A percentile compares a stretch with the other conserved stretches of the same genome.
phyloP scores from a whole-genome alignment of 495 filamentous ascomycete species.

The Xanthoparmelia taractica region DNA sequence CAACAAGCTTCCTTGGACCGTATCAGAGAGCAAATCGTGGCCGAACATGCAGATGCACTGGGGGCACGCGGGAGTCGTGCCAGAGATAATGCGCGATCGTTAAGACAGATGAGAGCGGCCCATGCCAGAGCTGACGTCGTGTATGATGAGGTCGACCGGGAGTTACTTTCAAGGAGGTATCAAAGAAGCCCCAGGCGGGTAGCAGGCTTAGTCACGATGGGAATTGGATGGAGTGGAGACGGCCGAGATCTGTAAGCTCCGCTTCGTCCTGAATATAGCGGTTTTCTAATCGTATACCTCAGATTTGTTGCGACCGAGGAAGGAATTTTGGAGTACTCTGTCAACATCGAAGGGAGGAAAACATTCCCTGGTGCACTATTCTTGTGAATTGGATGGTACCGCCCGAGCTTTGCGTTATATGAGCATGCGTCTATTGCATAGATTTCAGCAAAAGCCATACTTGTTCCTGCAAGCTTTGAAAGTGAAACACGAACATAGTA shows the following conservation, averaged over 20 bases:
- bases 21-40: conserved; percentile 3
- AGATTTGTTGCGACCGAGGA: conserved; percentile 68
- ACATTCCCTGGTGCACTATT: conserved; percentile 54
- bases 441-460: background rate
- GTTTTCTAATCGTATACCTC: background rate
- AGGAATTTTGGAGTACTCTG: conserved; percentile 64
- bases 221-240: conserved; percentile 62
- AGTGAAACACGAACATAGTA: background rate
- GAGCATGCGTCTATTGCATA: background rate
- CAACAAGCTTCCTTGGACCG: conserved; percentile 8
- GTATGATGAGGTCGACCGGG: conserved; percentile 20
- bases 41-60: conserved; percentile 7
- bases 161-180: conserved; percentile 13
- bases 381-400: conserved; percentile 38
- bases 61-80: conserved; percentile 4
- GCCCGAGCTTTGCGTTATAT: background rate
- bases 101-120: conserved; percentile 10
- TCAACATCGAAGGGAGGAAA: conserved; percentile 59
- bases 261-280: conserved; percentile 13
- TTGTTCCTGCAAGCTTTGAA: background rate
- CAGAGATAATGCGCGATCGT: conserved; percentile 7
- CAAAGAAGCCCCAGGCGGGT: conserved; percentile 9
- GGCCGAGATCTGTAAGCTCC: conserved; percentile 59
- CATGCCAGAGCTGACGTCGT: conserved; percentile 12
- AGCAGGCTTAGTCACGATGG: conserved; percentile 49